Evolutionary conservation across 192 early-diverging fungal genomes (phyloP).

Genomic region (Endogone sp.): DNA sequence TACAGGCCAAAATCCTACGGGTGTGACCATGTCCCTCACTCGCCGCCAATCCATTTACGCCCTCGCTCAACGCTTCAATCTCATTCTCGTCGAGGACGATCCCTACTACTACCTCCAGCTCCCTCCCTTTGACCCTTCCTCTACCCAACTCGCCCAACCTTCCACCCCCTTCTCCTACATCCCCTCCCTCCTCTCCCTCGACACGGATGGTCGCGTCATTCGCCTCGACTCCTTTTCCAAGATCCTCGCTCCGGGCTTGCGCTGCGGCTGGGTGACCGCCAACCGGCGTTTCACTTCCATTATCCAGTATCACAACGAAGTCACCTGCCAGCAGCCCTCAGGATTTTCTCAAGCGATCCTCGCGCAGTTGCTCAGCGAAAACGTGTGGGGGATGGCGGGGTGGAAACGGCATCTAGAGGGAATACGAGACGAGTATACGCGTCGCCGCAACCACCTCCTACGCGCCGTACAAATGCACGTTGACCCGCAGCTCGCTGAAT

Average conservation of each 20-base stretch:
- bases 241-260: conserved; percentile 72
- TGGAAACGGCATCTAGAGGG: conserved; percentile 62
- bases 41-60: conserved; percentile 72
- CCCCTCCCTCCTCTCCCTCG: conserved; percentile 76
- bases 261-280: conserved; percentile 67
- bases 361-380: conserved; percentile 52
- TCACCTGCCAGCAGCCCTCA: conserved; percentile 73
- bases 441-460: conserved; percentile 63
- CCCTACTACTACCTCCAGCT: conserved; percentile 91
- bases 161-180: conserved; percentile 30
- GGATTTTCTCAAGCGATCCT: conserved; percentile 74
- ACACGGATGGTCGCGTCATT: conserved; percentile 78
- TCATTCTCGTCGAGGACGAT: conserved; percentile 87
- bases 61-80: conserved; percentile 63
- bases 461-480: conserved; percentile 50
- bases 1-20: conserved; percentile 86
- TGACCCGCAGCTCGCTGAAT: conserved; percentile 38
- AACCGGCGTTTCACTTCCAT: conserved; percentile 60
- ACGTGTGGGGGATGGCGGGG: conserved; percentile 71
- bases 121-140: conserved; percentile 12
- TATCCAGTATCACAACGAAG: conserved; percentile 74
- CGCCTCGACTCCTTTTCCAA: conserved; percentile 89
- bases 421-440: conserved; percentile 65
- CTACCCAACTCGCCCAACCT: conserved; percentile 23
- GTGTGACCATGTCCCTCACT: conserved; percentile 68